Base-by-base conservation (phyloP, 306 rosid genomes). In the Casuarina glauca region DNA sequence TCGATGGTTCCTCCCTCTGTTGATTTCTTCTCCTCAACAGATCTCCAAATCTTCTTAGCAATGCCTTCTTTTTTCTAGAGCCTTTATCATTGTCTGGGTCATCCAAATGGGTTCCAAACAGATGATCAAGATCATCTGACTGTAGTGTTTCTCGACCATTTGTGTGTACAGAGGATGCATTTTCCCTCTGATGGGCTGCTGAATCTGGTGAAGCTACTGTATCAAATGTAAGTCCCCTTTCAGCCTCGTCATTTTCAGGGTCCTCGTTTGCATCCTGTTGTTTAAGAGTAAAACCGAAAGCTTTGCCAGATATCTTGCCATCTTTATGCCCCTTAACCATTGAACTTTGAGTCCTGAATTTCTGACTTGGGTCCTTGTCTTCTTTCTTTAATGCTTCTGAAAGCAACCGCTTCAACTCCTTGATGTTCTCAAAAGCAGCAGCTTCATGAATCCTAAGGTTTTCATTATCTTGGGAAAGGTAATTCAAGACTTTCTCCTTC, bases 41-140 rank as follows among this genome's bases (percentile, higher is more conserved):
- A 82, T 90, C 97, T 4, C 97, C 97, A 80, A 94, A 92, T 81
- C 97, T 91, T 62, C 91, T 79, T 0, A 92, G 70, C 76, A 94
- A 81, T 32, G 96, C 97, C 66, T 79, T 92, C 81, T 95, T 90
- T 73, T 94, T 94, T 46, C 97, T 87, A 0, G 90, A 87, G 85
- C 82, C 89, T 19, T 80, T 80, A 5, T 88, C 96, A 57, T 61
- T 50, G 35, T 92, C 93, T 0, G 64, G 4, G 13, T 87, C 92
- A 63, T 89, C 91, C 64, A 73, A 83, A 26, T 75, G 83, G 1
- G 85, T 74, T 42, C 83, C 90, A 82, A 84, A 90, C 3, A 82
- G 73, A 64, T 84, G 78, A 52, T 87, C 86, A 70, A 74, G 73
- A 20, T 91, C 91, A 6, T 84, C 93, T 1, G 87, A 74, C 26